Base-by-base conservation (phyloP, 495 filamentous ascomycete species). In the Achaetomiella virescens region DNA sequence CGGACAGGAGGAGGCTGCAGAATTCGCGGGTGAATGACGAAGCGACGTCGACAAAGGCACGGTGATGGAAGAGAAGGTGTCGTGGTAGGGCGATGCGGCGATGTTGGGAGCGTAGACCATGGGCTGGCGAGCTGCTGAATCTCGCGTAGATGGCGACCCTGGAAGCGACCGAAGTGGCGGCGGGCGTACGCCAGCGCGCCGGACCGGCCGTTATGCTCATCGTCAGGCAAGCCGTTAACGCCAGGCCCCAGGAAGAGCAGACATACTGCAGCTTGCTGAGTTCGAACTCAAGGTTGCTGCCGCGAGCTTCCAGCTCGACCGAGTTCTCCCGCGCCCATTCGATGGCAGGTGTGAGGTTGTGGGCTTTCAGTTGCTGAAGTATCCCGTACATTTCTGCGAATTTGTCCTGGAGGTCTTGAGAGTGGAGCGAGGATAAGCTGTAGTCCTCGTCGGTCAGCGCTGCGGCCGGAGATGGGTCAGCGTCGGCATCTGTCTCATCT, bases 251-350 rank as follows among this genome's bases (percentile, higher is more conserved):
- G 72, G 76, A 86, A 97, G 0, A 95, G 80, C 85, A 89, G 40
- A 97, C 78, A 63, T 87, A 97, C 57, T 95, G 87, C 22, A 97
- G 73, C 36, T 87, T 85, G 70, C 83, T 86, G 4, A 99, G 84
- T 46, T 99, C 92, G 48, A 96, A 99, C 66, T 97, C 92, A 2
- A 99, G 81, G 59, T 95, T 96, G 60, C 87, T 91, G 4, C 92
- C 95, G 38, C 93, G 80, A 1, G 80, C 78, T 60, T 96, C 90
- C 22, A 99, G 76, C 21, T 81, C 74, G 15, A 67, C 67, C 37
- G 82, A 83, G 59, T 96, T 84, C 2, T 77, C 67, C 15, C 85
- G 73, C 0, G 95, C 87, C 93, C 93, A 99, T 52, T 79, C 69
- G 20, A 97, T 97, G 2, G 93, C 93, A 0, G 90, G 90, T 0